Percentiles rank a stretch among this genome's conserved stretches.
These are phyloP conservation scores for Tuber borchii DNA, from an alignment of 495 filamentous ascomycete species.

Conservation along the genomic window DNA sequence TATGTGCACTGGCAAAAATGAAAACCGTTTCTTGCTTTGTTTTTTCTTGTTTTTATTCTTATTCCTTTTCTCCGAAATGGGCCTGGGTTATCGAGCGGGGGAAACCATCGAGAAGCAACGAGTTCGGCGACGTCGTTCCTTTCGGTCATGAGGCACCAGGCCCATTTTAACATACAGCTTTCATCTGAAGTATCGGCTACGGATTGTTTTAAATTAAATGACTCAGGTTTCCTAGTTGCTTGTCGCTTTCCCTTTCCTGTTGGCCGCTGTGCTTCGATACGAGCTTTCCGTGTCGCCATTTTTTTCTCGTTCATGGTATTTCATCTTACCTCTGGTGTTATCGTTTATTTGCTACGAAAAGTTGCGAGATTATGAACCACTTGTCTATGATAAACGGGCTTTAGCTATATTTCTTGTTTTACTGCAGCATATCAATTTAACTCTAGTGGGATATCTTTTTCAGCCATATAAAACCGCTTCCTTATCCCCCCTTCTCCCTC, in stretches of 20 bases:
- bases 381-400: conserved; percentile 2
- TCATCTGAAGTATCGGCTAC: conserved; percentile 36
- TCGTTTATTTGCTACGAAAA: not conserved
- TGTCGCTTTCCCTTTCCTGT: not conserved
- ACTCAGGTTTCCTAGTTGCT: not conserved
- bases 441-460: conserved; percentile 1
- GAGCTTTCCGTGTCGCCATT: not conserved
- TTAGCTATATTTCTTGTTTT: not conserved
- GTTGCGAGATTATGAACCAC: not conserved
- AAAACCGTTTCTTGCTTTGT: conserved; percentile 33
- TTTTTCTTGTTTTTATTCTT: conserved; percentile 24
- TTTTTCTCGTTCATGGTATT: not conserved
- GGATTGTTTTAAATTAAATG: conserved; percentile 29
- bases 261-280: not conserved
- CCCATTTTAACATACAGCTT: conserved; percentile 28
- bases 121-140: conserved; percentile 15
- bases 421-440: conserved; percentile 3
- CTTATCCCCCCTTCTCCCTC: not conserved
- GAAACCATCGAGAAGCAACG: conserved; percentile 16
- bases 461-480: not conserved
- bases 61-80: conserved; percentile 34
- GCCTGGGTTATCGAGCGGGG: conserved; percentile 13
- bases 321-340: not conserved
- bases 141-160: conserved; percentile 20
- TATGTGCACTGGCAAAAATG: conserved; percentile 37